Base-by-base conservation (phyloP, 148 eudicot genomes). In the Polygonum maritimum region DNA sequence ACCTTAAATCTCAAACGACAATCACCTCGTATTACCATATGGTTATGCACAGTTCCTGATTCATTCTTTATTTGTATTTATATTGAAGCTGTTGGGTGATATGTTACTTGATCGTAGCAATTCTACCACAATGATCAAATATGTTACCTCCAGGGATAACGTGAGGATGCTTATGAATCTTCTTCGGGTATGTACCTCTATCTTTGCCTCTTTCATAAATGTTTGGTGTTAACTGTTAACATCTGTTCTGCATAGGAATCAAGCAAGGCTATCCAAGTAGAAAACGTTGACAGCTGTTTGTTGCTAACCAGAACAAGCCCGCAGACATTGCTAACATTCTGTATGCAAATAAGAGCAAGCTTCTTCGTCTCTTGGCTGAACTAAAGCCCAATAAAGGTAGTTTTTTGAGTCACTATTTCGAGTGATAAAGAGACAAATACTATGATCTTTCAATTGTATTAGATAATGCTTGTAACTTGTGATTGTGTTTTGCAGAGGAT, bases 71-170 rank as follows among this genome's bases (percentile, higher is more conserved):
- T 71, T 45, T 16, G 78, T 83, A 49, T 83, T 3, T 60, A 26
- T 9, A 60, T 60, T 22, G 67, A 26, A 94, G 98, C 83, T 94
- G 13, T 80, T 94, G 82, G 97, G 90, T 58, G 98, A 94, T 77
- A 87, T 91, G n/a, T 78, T 94, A 82, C 86, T 94, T 38, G 97
- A 94, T 76, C 98, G 98, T 54, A 88, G 95, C 60, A 94, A 94
- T 76, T 82, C 88, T 55, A 84, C 81, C 26, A 88, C 90, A n/a
- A 94, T 91, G 97, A 86, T 85, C 15, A 84, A 87, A 26, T 94
- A 88, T 76, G 98, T 87, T 80, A 82, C 88, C 85, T 94, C 95
- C 49, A 83, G 83, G 74, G 95, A 88, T 38, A 94, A 91, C 84
- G 80, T 94, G 84, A 90, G 88, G 76, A 83, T 91, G 65, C 89